phyloP scores from a whole-genome alignment of 202 grass and related monocot species.

The Miscanthus sacchariflorus region DNA sequence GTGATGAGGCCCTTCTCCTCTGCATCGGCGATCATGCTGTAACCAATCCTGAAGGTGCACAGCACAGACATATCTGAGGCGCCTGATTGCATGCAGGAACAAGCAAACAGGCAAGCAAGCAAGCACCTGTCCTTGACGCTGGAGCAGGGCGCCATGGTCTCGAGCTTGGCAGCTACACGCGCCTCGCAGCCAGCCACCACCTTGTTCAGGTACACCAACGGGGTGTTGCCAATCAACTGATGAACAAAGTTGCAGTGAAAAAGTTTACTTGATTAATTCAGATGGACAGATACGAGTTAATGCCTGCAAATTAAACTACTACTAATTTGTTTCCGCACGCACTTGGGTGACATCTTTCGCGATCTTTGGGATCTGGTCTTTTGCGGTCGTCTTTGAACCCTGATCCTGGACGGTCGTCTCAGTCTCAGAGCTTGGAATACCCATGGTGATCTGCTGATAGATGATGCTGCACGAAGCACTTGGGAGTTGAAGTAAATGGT shows the following conservation, averaged over 20 bases:
- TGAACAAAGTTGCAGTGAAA: neutral
- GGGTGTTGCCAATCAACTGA: slow-evolving; percentile 59
- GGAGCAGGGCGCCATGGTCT: slow-evolving; percentile 67
- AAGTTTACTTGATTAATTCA: neutral
- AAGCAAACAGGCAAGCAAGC: too few species aligned
- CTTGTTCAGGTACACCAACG: slow-evolving; percentile 64
- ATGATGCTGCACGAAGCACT: neutral
- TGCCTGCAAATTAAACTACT: neutral
- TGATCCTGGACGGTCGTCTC: neutral
- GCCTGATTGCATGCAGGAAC: too few species aligned
- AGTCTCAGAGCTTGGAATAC: neutral
- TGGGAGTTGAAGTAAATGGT: neutral
- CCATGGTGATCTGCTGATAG: neutral
- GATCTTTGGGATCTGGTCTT: neutral
- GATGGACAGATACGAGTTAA: neutral
- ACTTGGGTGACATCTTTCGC: slow-evolving; percentile 61
- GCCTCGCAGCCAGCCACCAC: slow-evolving; percentile 48
- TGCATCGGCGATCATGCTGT: slow-evolving; percentile 64
- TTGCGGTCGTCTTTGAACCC: neutral
- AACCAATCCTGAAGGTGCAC: slow-evolving; percentile 42
- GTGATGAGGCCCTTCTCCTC: slow-evolving; percentile 63
- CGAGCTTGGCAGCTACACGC: slow-evolving; percentile 56
- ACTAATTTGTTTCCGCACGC: neutral
- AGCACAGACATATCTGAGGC: too few species aligned
- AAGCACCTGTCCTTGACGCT: slow-evolving; percentile 67